These are phyloP conservation scores for Phytophthora agathidicida DNA, from an alignment of 352 stramenopile genomes.

Conservation along the genomic window DNA sequence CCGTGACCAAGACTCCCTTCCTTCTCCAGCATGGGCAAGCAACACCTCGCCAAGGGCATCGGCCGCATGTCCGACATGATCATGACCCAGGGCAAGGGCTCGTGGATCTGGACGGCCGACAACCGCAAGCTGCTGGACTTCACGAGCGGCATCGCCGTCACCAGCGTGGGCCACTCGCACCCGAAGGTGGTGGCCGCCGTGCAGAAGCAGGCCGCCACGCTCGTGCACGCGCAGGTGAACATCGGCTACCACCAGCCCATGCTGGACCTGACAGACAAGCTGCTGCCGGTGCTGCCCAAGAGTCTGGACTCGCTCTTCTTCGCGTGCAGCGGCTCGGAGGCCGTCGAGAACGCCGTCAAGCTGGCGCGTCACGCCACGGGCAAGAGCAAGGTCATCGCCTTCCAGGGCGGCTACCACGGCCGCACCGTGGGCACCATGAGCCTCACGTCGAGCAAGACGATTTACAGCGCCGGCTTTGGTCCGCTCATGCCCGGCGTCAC, in stretches of 20 bases:
- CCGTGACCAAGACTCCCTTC: background rate
- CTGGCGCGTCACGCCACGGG: conserved; percentile 90
- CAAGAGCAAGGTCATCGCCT: conserved; percentile 92
- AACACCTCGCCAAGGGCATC: conserved; percentile 75
- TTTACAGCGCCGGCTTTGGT: conserved; percentile 89
- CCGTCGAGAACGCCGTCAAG: conserved; percentile 94
- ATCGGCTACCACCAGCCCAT: conserved; percentile 93
- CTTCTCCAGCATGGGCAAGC: conserved; percentile 59
- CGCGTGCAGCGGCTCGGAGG: conserved; percentile 91
- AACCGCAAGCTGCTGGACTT: conserved; percentile 93
- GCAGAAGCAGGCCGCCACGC: conserved; percentile 87
- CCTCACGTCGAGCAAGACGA: conserved; percentile 91
- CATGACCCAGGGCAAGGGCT: conserved; percentile 85
- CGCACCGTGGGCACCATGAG: conserved; percentile 92
- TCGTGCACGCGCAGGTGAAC: conserved; percentile 93
- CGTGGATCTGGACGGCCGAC: conserved; percentile 88
- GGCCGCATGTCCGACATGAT: conserved; percentile 88
- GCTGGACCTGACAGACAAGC: conserved; percentile 88
- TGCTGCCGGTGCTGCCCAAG: conserved; percentile 82
- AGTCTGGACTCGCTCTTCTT: conserved; percentile 91
- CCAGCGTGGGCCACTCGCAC: conserved; percentile 93
- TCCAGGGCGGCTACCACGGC: conserved; percentile 93
- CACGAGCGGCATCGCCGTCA: conserved; percentile 93
- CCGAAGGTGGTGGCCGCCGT: conserved; percentile 90
- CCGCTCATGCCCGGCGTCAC: conserved; percentile 85